These are phyloP conservation scores for Lachnellula occidentalis DNA, from an alignment of 2,329 filamentous ascomycete species.

Conservation along the genomic window DNA sequence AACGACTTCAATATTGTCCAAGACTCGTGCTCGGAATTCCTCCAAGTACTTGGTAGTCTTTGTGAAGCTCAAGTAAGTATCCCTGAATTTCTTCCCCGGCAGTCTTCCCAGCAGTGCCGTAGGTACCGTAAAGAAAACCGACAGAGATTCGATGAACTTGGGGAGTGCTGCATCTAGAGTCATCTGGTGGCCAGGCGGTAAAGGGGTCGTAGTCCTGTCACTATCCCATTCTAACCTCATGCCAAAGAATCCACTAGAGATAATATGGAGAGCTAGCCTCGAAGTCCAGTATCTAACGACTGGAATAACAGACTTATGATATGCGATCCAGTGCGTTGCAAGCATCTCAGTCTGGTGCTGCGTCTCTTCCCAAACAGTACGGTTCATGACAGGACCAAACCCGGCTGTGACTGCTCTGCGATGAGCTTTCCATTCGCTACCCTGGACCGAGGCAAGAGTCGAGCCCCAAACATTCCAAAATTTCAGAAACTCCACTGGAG, in stretches of 20 bases:
- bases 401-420: slow-evolving; percentile 3
- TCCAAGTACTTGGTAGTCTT: slow-evolving; percentile 1
- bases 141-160: slow-evolving; percentile 1
- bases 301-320: slow-evolving; percentile 1
- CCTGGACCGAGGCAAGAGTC: slow-evolving; percentile 1
- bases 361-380: slow-evolving; percentile 3
- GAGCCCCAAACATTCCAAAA: slow-evolving; percentile 4
- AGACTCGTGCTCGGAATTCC: background rate
- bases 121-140: slow-evolving; percentile 1
- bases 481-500: slow-evolving; percentile 1
- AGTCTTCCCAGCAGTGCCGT: background rate
- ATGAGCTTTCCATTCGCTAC: slow-evolving; percentile 3
- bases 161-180: background rate
- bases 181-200: slow-evolving; percentile 1
- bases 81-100: slow-evolving; percentile 1
- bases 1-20: slow-evolving; percentile 1
- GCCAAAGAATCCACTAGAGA: slow-evolving; percentile 1
- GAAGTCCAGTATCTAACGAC: slow-evolving; percentile 5
- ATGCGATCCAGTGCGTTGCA: slow-evolving; percentile 1
- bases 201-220: background rate
- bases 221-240: slow-evolving; percentile 1
- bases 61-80: slow-evolving; percentile 1
- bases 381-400: slow-evolving; percentile 1
- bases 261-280: slow-evolving; percentile 2
- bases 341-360: slow-evolving; percentile 2